Evolutionary conservation across 352 stramenopile genomes (phyloP).

Genomic region (Phytophthora sansomeana): DNA sequence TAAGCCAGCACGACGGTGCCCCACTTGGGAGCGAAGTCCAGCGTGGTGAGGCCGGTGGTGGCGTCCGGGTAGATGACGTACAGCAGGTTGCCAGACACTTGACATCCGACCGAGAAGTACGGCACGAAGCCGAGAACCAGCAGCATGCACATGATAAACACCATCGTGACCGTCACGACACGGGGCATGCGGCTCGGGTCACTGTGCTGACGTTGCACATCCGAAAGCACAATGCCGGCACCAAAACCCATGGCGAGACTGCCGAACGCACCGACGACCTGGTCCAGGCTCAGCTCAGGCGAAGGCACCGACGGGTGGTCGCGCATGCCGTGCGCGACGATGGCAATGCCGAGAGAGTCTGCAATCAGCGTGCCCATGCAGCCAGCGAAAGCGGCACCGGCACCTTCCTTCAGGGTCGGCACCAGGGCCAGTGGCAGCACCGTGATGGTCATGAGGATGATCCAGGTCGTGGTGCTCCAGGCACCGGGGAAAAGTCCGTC

Average conservation of each 20-base stretch:
- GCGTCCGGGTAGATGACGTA: conserved; percentile 60
- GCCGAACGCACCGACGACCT: conserved; percentile 63
- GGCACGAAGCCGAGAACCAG: conserved; percentile 52
- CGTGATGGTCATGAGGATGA: conserved; percentile 66
- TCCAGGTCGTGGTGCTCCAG: conserved; percentile 63
- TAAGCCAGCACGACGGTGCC: conserved; percentile 53
- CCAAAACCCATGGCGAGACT: conserved; percentile 74
- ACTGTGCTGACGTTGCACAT: conserved; percentile 61
- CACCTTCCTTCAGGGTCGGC: conserved; percentile 71
- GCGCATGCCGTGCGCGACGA: conserved; percentile 34
- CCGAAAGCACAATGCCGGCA: conserved; percentile 65
- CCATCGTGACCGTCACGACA: conserved; percentile 55
- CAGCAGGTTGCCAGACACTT: conserved; percentile 71
- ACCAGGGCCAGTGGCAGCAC: conserved; percentile 59
- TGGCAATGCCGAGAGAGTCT: conserved; percentile 30
- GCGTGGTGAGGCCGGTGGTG: conserved; percentile 34
- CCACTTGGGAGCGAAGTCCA: conserved; percentile 54
- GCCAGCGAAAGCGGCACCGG: conserved; percentile 58
- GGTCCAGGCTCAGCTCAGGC: conserved; percentile 55
- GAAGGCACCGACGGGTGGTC: conserved; percentile 51
- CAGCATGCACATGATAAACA: conserved; percentile 64
- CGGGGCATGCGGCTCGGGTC: conserved; percentile 39
- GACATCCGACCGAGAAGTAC: conserved; percentile 66
- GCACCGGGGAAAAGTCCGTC: conserved; percentile 58
- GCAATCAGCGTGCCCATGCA: conserved; percentile 58